Evolutionary conservation across 148 eudicot genomes (phyloP).

Genomic region (Rhododendron mucronatum): DNA sequence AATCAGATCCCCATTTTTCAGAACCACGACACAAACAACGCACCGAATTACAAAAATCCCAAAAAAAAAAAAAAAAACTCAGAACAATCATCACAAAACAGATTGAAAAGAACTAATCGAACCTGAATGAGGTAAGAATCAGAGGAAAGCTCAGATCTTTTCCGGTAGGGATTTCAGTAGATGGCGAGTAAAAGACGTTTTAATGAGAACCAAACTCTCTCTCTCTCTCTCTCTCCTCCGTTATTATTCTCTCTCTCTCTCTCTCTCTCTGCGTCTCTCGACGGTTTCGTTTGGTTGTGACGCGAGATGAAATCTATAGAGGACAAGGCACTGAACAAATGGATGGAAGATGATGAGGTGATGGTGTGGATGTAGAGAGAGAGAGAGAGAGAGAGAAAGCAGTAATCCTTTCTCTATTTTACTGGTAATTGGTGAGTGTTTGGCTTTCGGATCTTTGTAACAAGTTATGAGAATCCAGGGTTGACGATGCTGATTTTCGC

Average conservation of each 20-base stretch:
- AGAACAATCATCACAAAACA: background rate
- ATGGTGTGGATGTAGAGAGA: background rate
- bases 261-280: background rate
- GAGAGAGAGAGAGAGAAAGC: constrained; percentile 15
- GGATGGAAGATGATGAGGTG: constrained; percentile 6
- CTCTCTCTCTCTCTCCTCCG: constrained; percentile 1
- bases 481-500: background rate
- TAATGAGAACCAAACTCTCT: background rate
- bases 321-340: constrained; percentile 13
- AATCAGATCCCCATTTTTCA: constrained; percentile 12
- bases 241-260: background rate
- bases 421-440: background rate
- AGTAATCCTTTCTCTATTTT: background rate
- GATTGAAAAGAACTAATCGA: background rate
- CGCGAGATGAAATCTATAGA: background rate
- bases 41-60: background rate
- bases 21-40: background rate
- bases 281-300: constrained; percentile 1
- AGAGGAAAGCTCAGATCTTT: constrained; percentile 10
- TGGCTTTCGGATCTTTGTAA: background rate
- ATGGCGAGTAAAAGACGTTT: background rate
- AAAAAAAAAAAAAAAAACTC: background rate
- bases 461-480: background rate
- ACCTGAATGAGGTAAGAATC: constrained; percentile 4
- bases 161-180: background rate